phyloP scores from a whole-genome alignment of 1,139 yeast genomes.

The Barnettozyma hawaiiensis region DNA sequence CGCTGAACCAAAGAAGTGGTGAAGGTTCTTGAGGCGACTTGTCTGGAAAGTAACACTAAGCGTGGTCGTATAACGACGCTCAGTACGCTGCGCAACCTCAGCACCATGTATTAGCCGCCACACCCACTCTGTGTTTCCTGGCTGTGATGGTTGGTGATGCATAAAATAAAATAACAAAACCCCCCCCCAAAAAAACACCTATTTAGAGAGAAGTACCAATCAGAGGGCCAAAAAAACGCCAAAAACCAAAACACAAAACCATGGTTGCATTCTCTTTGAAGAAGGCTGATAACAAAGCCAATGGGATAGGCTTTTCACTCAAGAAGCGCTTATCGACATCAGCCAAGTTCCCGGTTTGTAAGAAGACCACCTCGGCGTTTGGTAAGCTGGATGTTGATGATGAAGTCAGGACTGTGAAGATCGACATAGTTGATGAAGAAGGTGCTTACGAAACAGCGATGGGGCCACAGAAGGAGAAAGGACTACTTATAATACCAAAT shows the following conservation, averaged over 20 bases:
- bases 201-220: no score
- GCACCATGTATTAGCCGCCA: neutral
- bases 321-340: slow-evolving; percentile 10
- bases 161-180: neutral
- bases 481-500: slow-evolving; percentile 25
- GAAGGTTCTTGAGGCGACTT: neutral
- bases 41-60: neutral
- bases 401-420: slow-evolving; percentile 20
- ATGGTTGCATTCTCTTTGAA: slow-evolving; percentile 24
- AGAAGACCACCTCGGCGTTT: slow-evolving; percentile 24
- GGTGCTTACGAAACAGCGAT: slow-evolving; percentile 21
- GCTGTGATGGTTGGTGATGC: no score
- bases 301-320: slow-evolving; percentile 25
- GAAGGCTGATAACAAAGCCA: slow-evolving; percentile 15
- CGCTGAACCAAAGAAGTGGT: neutral
- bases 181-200: no score
- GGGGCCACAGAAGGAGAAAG: slow-evolving; percentile 13
- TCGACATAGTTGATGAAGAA: slow-evolving; percentile 26
- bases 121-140: no score
- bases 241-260: no score
- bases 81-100: neutral
- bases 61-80: neutral
- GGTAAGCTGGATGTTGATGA: slow-evolving; percentile 27
- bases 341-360: neutral
- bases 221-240: no score